Conservation (phyloP, 139 green algal genomes). For the Chlorella sp. region DNA sequence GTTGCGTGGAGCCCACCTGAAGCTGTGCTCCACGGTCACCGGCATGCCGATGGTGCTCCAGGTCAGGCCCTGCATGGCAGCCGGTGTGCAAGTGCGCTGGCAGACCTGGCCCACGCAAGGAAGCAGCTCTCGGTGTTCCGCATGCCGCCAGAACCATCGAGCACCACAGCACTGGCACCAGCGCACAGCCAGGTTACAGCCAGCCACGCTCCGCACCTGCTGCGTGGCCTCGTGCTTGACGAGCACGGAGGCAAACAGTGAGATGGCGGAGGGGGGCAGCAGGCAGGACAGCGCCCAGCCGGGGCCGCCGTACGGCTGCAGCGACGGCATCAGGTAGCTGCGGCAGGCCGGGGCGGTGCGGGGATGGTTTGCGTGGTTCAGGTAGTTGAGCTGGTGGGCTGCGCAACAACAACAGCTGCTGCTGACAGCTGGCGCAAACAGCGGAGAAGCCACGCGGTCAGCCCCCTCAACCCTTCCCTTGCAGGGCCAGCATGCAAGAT, state of each 20-base stretch:
- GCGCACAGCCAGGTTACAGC: too few relatives aligned
- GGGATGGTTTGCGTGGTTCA: neutral
- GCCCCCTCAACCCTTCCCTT: neutral
- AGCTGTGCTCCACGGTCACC: slow-evolving; percentile 55
- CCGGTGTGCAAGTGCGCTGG: neutral
- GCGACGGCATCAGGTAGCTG: slow-evolving; percentile 57
- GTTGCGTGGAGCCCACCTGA: slow-evolving; percentile 52
- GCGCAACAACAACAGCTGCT: neutral
- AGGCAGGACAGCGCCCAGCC: slow-evolving; percentile 74
- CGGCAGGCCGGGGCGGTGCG: neutral
- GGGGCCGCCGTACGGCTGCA: slow-evolving; percentile 70
- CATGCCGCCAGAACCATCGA: neutral
- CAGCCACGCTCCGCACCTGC: neutral
- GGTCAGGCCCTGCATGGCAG: slow-evolving; percentile 33
- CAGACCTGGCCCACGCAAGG: neutral
- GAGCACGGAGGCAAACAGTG: slow-evolving; percentile 71
- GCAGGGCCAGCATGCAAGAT: too few relatives aligned
- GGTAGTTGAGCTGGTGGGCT: neutral
- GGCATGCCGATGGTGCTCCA: slow-evolving; percentile 49
- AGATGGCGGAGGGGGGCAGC: slow-evolving; percentile 73
- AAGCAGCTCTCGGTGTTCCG: slow-evolving; percentile 1
- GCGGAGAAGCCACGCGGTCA: neutral
- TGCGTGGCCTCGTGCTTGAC: slow-evolving; percentile 71
- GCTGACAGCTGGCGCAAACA: neutral
- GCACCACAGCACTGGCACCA: neutral